phyloP scores from a whole-genome alignment of 2,329 filamentous ascomycete genomes.

The Alternaria novae-zelandiae region DNA sequence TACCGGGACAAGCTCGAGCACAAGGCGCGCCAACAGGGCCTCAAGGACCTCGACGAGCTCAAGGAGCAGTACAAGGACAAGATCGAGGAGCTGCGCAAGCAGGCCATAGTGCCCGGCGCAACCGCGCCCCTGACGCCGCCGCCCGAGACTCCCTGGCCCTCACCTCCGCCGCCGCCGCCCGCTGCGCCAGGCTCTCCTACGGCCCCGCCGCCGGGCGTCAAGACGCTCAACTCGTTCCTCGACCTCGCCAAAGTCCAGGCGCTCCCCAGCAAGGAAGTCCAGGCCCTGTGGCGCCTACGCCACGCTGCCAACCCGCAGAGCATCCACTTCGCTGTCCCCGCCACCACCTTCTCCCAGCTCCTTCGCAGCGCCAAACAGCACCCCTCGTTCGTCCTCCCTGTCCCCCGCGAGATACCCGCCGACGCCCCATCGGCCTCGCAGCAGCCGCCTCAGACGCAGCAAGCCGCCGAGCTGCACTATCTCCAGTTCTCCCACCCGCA shows the following conservation, averaged over 20 bases:
- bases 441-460: slow-evolving; percentile 36
- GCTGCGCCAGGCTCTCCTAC: slow-evolving; percentile 29
- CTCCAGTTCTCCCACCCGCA: slow-evolving; percentile 94
- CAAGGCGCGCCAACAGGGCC: slow-evolving; percentile 79
- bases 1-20: slow-evolving; percentile 84
- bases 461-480: slow-evolving; percentile 91
- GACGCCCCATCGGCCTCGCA: slow-evolving; percentile 27
- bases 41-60: slow-evolving; percentile 73
- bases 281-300: slow-evolving; percentile 86
- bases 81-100: slow-evolving; percentile 74
- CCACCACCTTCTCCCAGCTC: slow-evolving; percentile 75
- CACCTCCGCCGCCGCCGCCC: slow-evolving; percentile 35
- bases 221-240: slow-evolving; percentile 71
- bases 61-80: slow-evolving; percentile 85
- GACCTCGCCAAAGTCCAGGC: slow-evolving; percentile 77
- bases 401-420: slow-evolving; percentile 65
- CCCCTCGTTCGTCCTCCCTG: slow-evolving; percentile 89
- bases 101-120: slow-evolving; percentile 64
- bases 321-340: slow-evolving; percentile 83
- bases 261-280: slow-evolving; percentile 81
- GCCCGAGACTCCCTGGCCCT: slow-evolving; percentile 28
- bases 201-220: slow-evolving; percentile 58
- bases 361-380: slow-evolving; percentile 72
- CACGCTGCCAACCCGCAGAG: slow-evolving; percentile 75
- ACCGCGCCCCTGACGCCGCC: slow-evolving; percentile 50